Evolutionary conservation across 352 stramenopile species (phyloP).

Genomic region (Globisporangium canariense): DNA sequence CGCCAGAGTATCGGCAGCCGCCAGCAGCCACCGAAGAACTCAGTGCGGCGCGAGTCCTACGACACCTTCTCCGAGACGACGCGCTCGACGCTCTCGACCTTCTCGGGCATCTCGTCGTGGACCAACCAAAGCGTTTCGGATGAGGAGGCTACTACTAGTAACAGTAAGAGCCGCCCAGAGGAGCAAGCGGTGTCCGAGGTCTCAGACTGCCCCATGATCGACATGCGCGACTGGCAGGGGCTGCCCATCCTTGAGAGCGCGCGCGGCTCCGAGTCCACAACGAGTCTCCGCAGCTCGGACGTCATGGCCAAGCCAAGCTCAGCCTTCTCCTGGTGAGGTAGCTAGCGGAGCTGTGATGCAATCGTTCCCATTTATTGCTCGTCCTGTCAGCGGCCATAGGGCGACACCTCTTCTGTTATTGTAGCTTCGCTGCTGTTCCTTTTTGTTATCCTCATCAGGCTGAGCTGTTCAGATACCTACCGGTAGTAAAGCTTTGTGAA

Average conservation of each 20-base stretch:
- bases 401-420: too few relatives aligned
- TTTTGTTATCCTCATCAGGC: too few relatives aligned
- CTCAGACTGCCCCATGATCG: conserved; percentile 6
- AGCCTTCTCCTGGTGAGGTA: conserved; percentile 18
- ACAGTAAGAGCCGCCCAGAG: background rate
- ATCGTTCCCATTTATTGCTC: too few relatives aligned
- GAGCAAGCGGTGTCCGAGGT: background rate
- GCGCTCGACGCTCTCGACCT: conserved; percentile 13
- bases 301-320: conserved; percentile 11
- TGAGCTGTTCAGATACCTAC: too few relatives aligned
- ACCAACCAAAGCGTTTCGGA: background rate
- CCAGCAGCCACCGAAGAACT: too few relatives aligned
- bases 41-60: background rate
- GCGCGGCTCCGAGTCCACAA: conserved; percentile 3
- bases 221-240: background rate
- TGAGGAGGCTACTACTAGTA: background rate
- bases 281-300: conserved; percentile 4
- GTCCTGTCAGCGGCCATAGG: too few relatives aligned
- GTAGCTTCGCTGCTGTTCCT: too few relatives aligned
- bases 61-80: conserved; percentile 5
- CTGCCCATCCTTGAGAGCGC: background rate
- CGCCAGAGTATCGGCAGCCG: conserved; percentile 6
- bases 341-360: background rate
- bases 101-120: conserved; percentile 6
- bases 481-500: too few relatives aligned